Conservation (phyloP, 148 eudicot species). For the Gaultheria prostrata region DNA sequence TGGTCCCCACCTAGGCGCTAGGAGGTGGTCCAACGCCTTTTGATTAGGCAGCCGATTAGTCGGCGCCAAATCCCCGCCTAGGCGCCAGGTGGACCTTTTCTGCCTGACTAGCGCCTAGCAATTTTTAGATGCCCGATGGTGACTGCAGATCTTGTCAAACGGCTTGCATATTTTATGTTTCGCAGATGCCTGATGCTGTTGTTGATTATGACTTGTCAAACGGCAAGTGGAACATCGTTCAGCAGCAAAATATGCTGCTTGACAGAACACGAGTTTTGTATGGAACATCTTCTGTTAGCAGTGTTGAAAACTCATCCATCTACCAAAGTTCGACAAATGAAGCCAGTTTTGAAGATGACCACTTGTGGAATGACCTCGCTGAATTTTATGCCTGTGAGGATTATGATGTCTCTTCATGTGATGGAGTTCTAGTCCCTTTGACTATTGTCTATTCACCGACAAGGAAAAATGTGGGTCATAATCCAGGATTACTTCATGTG, state of each 20-base stretch:
- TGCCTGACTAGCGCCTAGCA: too few relatives aligned
- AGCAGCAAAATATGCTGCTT: slow-evolving; percentile 84
- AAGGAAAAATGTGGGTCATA: slow-evolving; percentile 49
- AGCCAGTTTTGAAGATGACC: slow-evolving; percentile 29
- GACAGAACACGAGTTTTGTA: slow-evolving; percentile 77
- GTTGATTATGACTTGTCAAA: slow-evolving; percentile 78
- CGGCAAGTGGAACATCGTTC: slow-evolving; percentile 83
- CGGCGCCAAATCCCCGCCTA: too few relatives aligned
- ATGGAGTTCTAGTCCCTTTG: slow-evolving; percentile 69
- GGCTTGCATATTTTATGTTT: slow-evolving; percentile 9
- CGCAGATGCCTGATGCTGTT: slow-evolving; percentile 95
- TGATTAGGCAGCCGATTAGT: too few relatives aligned
- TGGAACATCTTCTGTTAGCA: slow-evolving; percentile 53
- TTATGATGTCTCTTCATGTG: slow-evolving; percentile 62
- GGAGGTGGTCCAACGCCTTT: too few relatives aligned
- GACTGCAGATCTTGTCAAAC: neutral
- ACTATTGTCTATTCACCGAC: slow-evolving; percentile 66
- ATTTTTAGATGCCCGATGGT: neutral
- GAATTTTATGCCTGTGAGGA: slow-evolving; percentile 89
- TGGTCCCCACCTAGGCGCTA: too few relatives aligned
- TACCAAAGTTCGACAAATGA: slow-evolving; percentile 28
- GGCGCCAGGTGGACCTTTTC: too few relatives aligned
- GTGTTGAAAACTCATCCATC: slow-evolving; percentile 22
- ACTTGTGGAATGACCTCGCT: slow-evolving; percentile 78
- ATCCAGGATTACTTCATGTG: slow-evolving; percentile 83